Conservation (phyloP, 2,329 filamentous ascomycete genomes). For the Exutisphaerella laricina region DNA sequence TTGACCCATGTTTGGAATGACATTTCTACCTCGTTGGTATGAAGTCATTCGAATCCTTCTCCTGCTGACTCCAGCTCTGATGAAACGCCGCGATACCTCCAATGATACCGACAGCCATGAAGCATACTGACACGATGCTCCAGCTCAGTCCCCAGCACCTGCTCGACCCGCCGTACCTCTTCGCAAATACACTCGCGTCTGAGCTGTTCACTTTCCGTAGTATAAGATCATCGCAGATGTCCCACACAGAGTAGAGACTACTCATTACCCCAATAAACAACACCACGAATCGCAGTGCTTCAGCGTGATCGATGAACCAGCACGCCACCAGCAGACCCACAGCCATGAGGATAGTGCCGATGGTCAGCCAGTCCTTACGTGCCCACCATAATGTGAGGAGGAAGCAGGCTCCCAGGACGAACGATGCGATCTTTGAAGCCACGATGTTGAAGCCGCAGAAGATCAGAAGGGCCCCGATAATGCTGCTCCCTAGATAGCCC, state of each 20-base stretch:
- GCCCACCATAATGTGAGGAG: conserved; percentile 79
- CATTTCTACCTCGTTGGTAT: conserved; percentile 43
- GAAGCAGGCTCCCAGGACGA: conserved; percentile 68
- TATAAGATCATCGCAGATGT: conserved; percentile 79
- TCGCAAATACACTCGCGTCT: conserved; percentile 72
- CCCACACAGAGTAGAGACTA: conserved; percentile 74
- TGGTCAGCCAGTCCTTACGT: conserved; percentile 70
- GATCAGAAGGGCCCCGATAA: conserved; percentile 71
- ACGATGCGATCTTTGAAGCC: conserved; percentile 71
- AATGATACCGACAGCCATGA: conserved; percentile 70
- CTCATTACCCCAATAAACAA: conserved; percentile 81
- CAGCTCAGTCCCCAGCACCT: conserved; percentile 78
- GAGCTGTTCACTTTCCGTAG: conserved; percentile 73
- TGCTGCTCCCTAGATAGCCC: conserved; percentile 69
- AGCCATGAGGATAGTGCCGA: conserved; percentile 62
- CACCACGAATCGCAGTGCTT: conserved; percentile 61
- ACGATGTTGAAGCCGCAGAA: conserved; percentile 79
- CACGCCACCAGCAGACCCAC: conserved; percentile 66
- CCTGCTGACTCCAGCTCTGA: conserved; percentile 62
- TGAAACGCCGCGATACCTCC: conserved; percentile 71
- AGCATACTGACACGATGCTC: conserved; percentile 64
- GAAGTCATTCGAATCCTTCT: conserved; percentile 62
- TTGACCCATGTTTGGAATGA: neutral
- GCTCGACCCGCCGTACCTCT: conserved; percentile 71
- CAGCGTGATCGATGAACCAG: conserved; percentile 75